Evolutionary conservation across 169 alveolate species (phyloP), one percentile per base, ranked within the genome.

Genomic region (Eimeria brunetti): DNA sequence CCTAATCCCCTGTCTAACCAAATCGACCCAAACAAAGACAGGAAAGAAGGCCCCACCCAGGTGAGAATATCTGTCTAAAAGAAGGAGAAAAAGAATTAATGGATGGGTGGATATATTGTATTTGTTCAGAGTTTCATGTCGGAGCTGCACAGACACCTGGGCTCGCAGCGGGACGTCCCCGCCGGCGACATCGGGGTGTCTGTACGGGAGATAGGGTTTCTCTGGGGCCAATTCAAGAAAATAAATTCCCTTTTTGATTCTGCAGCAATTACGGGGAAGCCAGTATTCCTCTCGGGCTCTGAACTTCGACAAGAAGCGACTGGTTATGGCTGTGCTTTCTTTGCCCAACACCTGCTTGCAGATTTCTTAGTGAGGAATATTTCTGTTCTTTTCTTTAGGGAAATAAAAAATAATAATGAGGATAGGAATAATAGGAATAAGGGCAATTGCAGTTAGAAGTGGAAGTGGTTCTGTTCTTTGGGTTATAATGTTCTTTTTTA

Each of bases 121-220:
- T n/a, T 56, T 85, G 8, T 24, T 0, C 94, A 94, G 94, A 75
- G 83, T 16, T 85, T 94, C 51, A 95, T 95, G 96, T 88, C 96
- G 44, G 95, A 95, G 91, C 94, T 97, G 53, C 95, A 95, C 69
- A 95, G 97, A 86, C 98, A 98, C 85, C 96, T 98, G 62, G 99
- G 99, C 0, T 97, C 98, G 24, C 51, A 96, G 73, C 96, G 98
- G 1, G 99, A 98, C 90, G 98, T 98, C 36, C 99, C 99, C 16
- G 99, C 99, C 27, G 99, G 99, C 24, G 99, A 98, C 81, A 98
- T 98, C 30, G 99, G 99, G 2, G 99, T 98, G 33, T 98, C 98
- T 0, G 98, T 96, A 16, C 96, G 98, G 30, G 99, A 98, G 94
- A 97, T 98, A 24, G 99, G 99, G 24, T 98, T 96, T 96, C 69